These are phyloP conservation scores for Blastobotrys arbuscula DNA, from an alignment of 1,139 yeast species.

Conservation along the genomic window DNA sequence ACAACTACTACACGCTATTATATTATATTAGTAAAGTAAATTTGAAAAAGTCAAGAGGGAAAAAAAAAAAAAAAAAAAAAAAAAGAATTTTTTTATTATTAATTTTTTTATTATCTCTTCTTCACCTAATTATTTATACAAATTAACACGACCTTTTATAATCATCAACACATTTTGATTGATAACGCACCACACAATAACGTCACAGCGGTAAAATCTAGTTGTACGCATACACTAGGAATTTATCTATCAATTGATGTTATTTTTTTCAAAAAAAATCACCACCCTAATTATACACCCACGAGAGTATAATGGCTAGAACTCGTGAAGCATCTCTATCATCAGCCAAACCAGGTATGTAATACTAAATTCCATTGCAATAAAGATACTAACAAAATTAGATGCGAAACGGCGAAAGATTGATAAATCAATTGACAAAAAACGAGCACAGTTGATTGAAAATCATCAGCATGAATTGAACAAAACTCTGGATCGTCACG, in stretches of 20 bases:
- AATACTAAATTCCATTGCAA: neutral
- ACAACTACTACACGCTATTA: too few relatives aligned
- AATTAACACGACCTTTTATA: neutral
- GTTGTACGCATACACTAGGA: neutral
- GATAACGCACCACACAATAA: constrained; percentile 1
- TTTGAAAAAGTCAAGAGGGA: too few relatives aligned
- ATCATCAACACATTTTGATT: neutral
- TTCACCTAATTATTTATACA: neutral
- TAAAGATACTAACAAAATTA: constrained; percentile 1
- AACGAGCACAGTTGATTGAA: constrained; percentile 11
- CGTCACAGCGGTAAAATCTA: neutral
- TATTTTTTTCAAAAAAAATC: neutral
- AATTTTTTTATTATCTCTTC: neutral
- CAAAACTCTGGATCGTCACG: constrained; percentile 43
- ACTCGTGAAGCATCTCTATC: neutral
- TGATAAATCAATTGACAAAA: neutral
- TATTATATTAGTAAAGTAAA: too few relatives aligned
- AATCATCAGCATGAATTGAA: constrained; percentile 17
- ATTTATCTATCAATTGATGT: constrained; percentile 6
- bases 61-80: too few relatives aligned
- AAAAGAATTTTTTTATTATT: neutral
- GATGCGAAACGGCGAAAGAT: constrained; percentile 17
- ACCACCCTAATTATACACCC: neutral
- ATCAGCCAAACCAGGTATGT: constrained; percentile 2
- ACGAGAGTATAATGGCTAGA: neutral